These are phyloP conservation scores for Naganishia friedmannii DNA, from an alignment of 768 basidiomycete species.

Conservation along the genomic window DNA sequence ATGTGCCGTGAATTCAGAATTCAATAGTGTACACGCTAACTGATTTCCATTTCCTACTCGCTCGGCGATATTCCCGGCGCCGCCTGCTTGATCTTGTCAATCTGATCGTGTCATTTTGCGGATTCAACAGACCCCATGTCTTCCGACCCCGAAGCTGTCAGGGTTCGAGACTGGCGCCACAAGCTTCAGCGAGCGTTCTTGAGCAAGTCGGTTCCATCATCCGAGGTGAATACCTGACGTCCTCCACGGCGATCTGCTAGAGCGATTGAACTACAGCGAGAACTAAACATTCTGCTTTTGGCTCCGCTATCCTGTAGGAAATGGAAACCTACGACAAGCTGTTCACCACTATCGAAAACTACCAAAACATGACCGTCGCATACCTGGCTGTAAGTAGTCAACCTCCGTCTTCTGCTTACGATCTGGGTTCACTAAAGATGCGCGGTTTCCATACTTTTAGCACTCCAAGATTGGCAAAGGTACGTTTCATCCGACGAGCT, in stretches of 20 bases:
- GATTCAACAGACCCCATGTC: slow-evolving; percentile 29
- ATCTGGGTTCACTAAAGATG: slow-evolving; percentile 18
- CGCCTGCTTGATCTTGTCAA: too few relatives aligned
- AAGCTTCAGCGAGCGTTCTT: slow-evolving; percentile 84
- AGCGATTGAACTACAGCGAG: neutral
- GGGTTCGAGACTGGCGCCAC: slow-evolving; percentile 88
- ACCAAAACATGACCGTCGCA: slow-evolving; percentile 71
- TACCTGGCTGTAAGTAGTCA: slow-evolving; percentile 61
- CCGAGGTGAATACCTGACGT: slow-evolving; percentile 58
- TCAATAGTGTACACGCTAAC: too few relatives aligned
- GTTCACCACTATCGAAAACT: slow-evolving; percentile 73
- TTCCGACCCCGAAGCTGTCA: slow-evolving; percentile 63
- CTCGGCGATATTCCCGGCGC: too few relatives aligned
- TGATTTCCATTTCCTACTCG: too few relatives aligned
- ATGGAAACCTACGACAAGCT: slow-evolving; percentile 70
- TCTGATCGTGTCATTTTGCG: neutral
- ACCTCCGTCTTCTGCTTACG: neutral
- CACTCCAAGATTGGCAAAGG: slow-evolving; percentile 60
- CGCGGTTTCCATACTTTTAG: slow-evolving; percentile 51
- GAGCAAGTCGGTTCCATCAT: slow-evolving; percentile 60
- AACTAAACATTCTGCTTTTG: neutral
- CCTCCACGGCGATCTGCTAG: neutral
- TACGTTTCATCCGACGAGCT: slow-evolving; percentile 18
- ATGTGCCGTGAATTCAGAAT: slow-evolving; percentile 1
- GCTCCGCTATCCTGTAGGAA: slow-evolving; percentile 57